These are phyloP conservation scores for Usnea hakonensis DNA, from an alignment of 495 filamentous ascomycete genomes.

Conservation along the genomic window DNA sequence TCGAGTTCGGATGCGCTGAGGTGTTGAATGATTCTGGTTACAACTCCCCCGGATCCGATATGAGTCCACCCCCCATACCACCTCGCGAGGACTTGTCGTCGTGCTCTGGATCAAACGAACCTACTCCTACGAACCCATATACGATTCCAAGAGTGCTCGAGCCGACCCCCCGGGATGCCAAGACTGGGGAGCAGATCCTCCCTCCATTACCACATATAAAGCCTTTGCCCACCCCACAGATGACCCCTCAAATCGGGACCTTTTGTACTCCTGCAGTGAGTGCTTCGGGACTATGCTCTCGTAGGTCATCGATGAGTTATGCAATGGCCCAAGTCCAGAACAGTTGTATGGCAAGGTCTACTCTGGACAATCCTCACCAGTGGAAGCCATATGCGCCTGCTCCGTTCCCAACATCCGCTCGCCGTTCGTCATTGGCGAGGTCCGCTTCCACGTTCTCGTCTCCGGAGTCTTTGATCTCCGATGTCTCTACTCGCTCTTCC, in stretches of 20 bases:
- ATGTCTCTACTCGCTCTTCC: slow-evolving; percentile 52
- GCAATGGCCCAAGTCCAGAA: slow-evolving; percentile 73
- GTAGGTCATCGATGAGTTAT: slow-evolving; percentile 62
- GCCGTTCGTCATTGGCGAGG: slow-evolving; percentile 69
- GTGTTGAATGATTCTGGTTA: slow-evolving; percentile 25
- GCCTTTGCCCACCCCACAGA: slow-evolving; percentile 67
- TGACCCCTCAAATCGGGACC: slow-evolving; percentile 69
- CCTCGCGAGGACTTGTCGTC: slow-evolving; percentile 20
- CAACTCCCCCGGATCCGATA: slow-evolving; percentile 23
- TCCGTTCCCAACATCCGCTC: slow-evolving; percentile 44
- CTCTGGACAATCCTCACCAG: slow-evolving; percentile 44
- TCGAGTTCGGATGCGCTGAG: slow-evolving; percentile 41
- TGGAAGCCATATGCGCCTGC: slow-evolving; percentile 45
- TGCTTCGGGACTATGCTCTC: slow-evolving; percentile 46
- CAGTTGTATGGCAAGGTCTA: slow-evolving; percentile 56
- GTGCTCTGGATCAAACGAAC: slow-evolving; percentile 36
- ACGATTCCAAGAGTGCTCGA: slow-evolving; percentile 53
- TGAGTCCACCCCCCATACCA: slow-evolving; percentile 22
- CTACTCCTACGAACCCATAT: slow-evolving; percentile 38
- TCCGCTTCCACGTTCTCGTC: slow-evolving; percentile 72
- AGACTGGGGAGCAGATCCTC: slow-evolving; percentile 33
- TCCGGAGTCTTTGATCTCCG: slow-evolving; percentile 86
- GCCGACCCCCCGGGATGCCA: slow-evolving; percentile 37
- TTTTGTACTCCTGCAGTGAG: slow-evolving; percentile 88
- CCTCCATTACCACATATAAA: slow-evolving; percentile 51